Evolutionary conservation across 495 filamentous ascomycete species (phyloP).

Genomic region (Podospora fimiseda): DNA sequence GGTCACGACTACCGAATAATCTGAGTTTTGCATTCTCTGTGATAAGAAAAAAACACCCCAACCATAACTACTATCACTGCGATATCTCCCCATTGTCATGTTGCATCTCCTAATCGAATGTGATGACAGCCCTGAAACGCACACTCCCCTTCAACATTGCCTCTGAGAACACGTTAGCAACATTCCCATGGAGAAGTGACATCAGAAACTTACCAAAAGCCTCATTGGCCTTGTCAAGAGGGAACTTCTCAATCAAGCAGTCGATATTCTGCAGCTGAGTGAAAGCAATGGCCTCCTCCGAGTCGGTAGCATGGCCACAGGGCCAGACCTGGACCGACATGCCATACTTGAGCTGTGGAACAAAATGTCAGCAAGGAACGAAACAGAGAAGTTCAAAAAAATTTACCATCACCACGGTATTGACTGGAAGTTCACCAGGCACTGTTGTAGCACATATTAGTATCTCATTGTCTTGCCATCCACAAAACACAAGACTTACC

Average conservation of each 20-base stretch:
- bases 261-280: constrained; percentile 50
- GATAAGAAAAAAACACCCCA: too few relatives aligned
- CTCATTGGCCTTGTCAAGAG: constrained; percentile 41
- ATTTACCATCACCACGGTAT: constrained; percentile 4
- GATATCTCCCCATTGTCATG: too few relatives aligned
- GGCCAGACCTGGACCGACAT: constrained; percentile 57
- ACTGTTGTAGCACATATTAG: constrained; percentile 1
- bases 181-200: not conserved
- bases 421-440: constrained; percentile 8
- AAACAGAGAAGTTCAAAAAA: not conserved
- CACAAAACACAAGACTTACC: too few relatives aligned
- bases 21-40: too few relatives aligned
- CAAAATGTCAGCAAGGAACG: not conserved
- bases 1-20: too few relatives aligned
- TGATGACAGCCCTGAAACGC: constrained; percentile 11
- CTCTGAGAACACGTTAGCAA: constrained; percentile 6
- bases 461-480: too few relatives aligned
- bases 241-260: constrained; percentile 58
- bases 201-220: not conserved
- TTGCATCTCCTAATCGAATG: constrained; percentile 4
- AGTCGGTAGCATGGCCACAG: constrained; percentile 55
- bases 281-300: constrained; percentile 61
- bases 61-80: too few relatives aligned
- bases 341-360: constrained; percentile 9
- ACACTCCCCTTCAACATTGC: constrained; percentile 11